A percentile compares a stretch with the other conserved stretches of the same genome.
These are phyloP conservation scores for Cryphonectria japonica DNA, from an alignment of 2,329 filamentous ascomycete species.

Conservation along the genomic window DNA sequence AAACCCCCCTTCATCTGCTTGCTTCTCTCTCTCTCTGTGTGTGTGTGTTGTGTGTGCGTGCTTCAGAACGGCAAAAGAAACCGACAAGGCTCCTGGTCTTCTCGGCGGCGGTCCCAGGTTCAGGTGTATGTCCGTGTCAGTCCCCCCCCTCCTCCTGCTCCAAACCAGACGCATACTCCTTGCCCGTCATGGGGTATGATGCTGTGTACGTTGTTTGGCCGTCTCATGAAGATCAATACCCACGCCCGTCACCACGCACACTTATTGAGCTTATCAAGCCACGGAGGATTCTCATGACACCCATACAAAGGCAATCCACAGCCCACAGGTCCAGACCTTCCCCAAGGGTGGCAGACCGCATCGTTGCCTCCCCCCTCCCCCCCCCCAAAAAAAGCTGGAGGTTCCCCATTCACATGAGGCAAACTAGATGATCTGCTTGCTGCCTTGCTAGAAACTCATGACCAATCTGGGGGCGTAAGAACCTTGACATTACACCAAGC, in stretches of 20 bases:
- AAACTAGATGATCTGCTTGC: slow-evolving; percentile 6
- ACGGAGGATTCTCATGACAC: slow-evolving; percentile 5
- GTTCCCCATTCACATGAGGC: not conserved
- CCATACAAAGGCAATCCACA: not conserved
- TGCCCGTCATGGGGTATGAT: not conserved
- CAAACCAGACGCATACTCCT: not conserved
- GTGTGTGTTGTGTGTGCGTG: not conserved
- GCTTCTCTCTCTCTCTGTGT: not conserved
- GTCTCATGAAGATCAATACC: not conserved
- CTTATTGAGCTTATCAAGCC: not conserved
- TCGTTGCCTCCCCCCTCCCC: not conserved
- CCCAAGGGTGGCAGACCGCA: not conserved
- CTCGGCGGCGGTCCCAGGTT: not conserved
- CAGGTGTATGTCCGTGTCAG: not conserved
- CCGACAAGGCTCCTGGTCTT: not conserved
- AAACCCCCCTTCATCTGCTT: not conserved
- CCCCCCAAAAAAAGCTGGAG: not conserved
- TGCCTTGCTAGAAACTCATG: slow-evolving; percentile 21
- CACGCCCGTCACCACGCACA: slow-evolving; percentile 5
- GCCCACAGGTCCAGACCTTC: not conserved
- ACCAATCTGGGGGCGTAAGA: slow-evolving; percentile 17
- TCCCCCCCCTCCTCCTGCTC: not conserved
- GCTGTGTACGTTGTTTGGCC: not conserved
- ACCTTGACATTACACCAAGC: slow-evolving; percentile 19
- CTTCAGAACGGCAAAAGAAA: not conserved